phyloP scores from a whole-genome alignment of 768 basidiomycete species.

The Cyclocybe aegerita region DNA sequence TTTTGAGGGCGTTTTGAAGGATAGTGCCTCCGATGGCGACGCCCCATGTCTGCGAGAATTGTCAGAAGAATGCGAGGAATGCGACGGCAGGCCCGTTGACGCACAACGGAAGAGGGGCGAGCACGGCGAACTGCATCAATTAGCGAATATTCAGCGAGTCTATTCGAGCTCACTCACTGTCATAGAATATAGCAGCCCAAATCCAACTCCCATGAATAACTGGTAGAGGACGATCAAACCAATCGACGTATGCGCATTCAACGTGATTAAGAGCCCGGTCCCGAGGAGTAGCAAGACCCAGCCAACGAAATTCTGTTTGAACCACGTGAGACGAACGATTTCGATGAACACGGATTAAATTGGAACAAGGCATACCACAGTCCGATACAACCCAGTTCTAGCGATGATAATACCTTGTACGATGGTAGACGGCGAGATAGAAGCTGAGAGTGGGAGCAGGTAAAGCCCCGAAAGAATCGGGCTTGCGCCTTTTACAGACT shows the following conservation, averaged over 20 bases:
- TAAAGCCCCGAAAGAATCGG: slow-evolving; percentile 35
- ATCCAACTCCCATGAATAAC: slow-evolving; percentile 26
- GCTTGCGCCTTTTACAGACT: slow-evolving; percentile 31
- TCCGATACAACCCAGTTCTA: slow-evolving; percentile 22
- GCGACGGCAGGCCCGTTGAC: slow-evolving; percentile 44
- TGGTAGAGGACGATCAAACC: slow-evolving; percentile 21
- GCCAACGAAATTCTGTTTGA: slow-evolving; percentile 6
- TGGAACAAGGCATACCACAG: slow-evolving; percentile 17
- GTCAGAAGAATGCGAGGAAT: slow-evolving; percentile 37
- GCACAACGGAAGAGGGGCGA: slow-evolving; percentile 41
- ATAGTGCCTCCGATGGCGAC: slow-evolving; percentile 47
- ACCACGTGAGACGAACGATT: too few relatives aligned
- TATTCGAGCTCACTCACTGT: slow-evolving; percentile 7
- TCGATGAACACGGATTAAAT: slow-evolving; percentile 3
- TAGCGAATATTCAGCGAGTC: neutral
- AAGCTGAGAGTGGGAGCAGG: slow-evolving; percentile 29
- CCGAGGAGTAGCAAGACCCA: slow-evolving; percentile 30
- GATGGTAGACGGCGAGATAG: slow-evolving; percentile 36
- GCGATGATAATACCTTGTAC: slow-evolving; percentile 29
- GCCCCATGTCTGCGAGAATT: slow-evolving; percentile 45
- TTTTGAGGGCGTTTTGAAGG: slow-evolving; percentile 47
- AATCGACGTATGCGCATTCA: slow-evolving; percentile 23
- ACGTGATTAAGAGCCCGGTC: slow-evolving; percentile 31
- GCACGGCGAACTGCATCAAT: slow-evolving; percentile 40
- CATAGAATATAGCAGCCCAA: slow-evolving; percentile 19